A percentile compares a stretch with the other conserved stretches of the same genome.
These are phyloP conservation scores for Leucosporidium yakuticum DNA, from an alignment of 768 basidiomycete species.

Conservation along the genomic window DNA sequence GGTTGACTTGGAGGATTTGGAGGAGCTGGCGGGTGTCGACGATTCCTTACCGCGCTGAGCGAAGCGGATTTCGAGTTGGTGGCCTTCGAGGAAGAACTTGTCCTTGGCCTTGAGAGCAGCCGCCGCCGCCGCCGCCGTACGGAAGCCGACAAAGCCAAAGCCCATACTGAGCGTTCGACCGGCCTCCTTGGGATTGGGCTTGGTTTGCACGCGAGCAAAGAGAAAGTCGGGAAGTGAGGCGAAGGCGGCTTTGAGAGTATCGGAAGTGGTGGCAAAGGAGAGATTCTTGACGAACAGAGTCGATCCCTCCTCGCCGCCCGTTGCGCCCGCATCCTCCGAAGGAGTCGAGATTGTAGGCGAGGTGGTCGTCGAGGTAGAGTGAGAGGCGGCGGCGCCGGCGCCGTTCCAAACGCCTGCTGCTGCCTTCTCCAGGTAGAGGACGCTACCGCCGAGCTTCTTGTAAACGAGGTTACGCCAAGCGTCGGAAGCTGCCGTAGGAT, in stretches of 20 bases:
- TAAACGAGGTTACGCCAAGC: slow-evolving; percentile 82
- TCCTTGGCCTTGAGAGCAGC: slow-evolving; percentile 70
- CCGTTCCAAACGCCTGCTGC: slow-evolving; percentile 73
- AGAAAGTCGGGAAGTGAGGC: slow-evolving; percentile 68
- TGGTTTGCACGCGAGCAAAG: slow-evolving; percentile 82
- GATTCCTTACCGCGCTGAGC: slow-evolving; percentile 71
- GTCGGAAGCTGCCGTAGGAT: slow-evolving; percentile 60
- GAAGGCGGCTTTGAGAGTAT: slow-evolving; percentile 64
- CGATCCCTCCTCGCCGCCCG: slow-evolving; percentile 40
- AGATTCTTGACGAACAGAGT: slow-evolving; percentile 95
- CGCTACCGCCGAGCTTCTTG: slow-evolving; percentile 75
- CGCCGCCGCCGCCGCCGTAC: slow-evolving; percentile 63
- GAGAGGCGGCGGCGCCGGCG: slow-evolving; percentile 26
- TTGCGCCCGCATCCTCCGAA: too few relatives aligned
- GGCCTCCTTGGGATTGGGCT: slow-evolving; percentile 72
- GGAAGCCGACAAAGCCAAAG: slow-evolving; percentile 92
- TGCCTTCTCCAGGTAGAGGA: slow-evolving; percentile 89
- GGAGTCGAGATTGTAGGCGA: not conserved
- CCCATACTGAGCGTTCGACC: slow-evolving; percentile 77
- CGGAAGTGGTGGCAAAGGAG: slow-evolving; percentile 80
- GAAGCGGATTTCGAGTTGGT: slow-evolving; percentile 73
- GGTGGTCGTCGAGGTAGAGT: not conserved
- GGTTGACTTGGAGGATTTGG: slow-evolving; percentile 48
- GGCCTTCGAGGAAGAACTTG: slow-evolving; percentile 78
- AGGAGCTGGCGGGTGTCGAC: slow-evolving; percentile 42